phyloP scores from a whole-genome alignment of 192 early-diverging fungal genomes.

The Backusella macrospora region DNA sequence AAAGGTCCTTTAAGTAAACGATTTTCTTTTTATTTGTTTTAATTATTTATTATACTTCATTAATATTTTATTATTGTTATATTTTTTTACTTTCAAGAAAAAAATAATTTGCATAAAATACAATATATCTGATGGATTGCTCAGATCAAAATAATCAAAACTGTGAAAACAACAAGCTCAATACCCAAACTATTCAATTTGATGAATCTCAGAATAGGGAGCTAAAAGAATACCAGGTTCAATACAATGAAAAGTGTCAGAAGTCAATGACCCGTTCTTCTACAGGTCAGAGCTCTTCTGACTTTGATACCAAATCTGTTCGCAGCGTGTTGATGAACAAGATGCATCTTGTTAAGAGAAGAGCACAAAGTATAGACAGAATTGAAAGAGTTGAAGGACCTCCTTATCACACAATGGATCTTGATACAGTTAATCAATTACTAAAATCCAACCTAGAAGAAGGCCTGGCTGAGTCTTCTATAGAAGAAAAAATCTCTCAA shows the following conservation, averaged over 20 bases:
- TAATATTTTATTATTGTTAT: not conserved
- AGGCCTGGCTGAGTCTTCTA: constrained; percentile 54
- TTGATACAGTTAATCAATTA: constrained; percentile 32
- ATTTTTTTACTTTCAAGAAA: not conserved
- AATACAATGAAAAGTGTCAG: constrained; percentile 22
- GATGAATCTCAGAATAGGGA: constrained; percentile 20
- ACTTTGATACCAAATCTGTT: constrained; percentile 33
- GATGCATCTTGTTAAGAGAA: constrained; percentile 35
- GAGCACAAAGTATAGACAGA: constrained; percentile 19
- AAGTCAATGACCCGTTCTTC: constrained; percentile 19
- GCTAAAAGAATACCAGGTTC: constrained; percentile 18
- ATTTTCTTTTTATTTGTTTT: not conserved
- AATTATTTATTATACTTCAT: not conserved
- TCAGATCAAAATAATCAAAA: constrained; percentile 12
- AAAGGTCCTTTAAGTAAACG: not conserved
- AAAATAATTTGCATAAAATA: not conserved
- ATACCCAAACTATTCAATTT: constrained; percentile 14
- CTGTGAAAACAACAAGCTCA: not conserved
- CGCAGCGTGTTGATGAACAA: constrained; percentile 35
- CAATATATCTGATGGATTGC: not conserved
- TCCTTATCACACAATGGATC: constrained; percentile 40
- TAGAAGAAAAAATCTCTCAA: constrained; percentile 39
- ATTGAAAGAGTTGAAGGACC: constrained; percentile 27
- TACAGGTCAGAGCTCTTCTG: constrained; percentile 24
- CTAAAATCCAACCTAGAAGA: constrained; percentile 40